Evolutionary conservation across 108 stramenopile species (phyloP), one percentile per base, ranked within the genome.

Genomic region (Fistulifera pelliculosa): DNA sequence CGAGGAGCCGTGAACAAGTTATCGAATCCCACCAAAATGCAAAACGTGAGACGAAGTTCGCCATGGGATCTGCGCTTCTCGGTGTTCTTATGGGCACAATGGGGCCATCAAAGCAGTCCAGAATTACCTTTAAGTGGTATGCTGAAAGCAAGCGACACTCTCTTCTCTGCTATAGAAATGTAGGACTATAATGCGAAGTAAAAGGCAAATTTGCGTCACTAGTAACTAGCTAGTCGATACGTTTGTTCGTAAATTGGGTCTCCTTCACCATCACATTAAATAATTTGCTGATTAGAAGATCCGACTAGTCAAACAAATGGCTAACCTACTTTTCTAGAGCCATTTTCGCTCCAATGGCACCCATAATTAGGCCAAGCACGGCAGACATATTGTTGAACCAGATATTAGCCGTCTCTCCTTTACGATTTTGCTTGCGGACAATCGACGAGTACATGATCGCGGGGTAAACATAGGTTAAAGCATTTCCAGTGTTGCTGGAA

Each of bases 401-500:
- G 19, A 45, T 11, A 21, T 21, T 21, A 4, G 21, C 19, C 11
- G 19, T 21, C 11, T 45, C 44, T 45, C 44, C 50, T 31, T 64
- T 67, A 0, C 76, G 76, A 17, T 64, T 73, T 42, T 86, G 63
- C 60, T 84, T 70, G 50, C 72, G 62, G 16, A 82, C 73, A 45
- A 85, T 79, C 0, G 79, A 64, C 13, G 67, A 48, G 57, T 75
- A 77, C 87, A 95, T 93, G 41, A 91, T 24, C 14, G 89, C 85
- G 2, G 94, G 94, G 74, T 85, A 88, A 27, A 93, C 64, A 62
- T 89, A 95, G 41, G 87, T 84, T 58, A 95, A 79, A 7, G 83
- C 77, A 56, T 89, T 94, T 15, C 94, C 97, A 27, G 62, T 23
- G 94, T 85, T 1, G 97, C 97, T 35, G 31, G 6, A 8, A 35